Conservation (phyloP, 164 flowering plant genomes). For the Piper longum region DNA sequence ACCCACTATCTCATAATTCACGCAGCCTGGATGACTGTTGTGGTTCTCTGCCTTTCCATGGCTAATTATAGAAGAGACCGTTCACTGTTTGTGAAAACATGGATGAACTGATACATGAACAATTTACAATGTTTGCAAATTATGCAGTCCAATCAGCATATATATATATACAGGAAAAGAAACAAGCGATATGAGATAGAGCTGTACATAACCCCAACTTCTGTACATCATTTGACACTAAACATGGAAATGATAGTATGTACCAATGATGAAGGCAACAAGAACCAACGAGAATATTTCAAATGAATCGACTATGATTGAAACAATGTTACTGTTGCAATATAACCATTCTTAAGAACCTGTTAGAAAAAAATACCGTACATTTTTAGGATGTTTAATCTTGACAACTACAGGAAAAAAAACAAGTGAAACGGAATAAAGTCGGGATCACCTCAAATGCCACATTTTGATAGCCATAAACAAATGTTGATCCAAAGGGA, state of each 20-base stretch:
- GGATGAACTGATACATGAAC: neutral
- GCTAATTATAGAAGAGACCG: too few relatives aligned
- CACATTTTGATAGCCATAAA: slow-evolving; percentile 86
- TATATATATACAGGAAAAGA: neutral
- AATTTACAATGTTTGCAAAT: neutral
- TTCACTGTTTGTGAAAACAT: too few relatives aligned
- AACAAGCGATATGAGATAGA: neutral
- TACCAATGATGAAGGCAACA: neutral
- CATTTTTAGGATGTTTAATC: slow-evolving; percentile 4
- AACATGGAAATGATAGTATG: neutral
- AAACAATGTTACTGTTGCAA: slow-evolving; percentile 88
- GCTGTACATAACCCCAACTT: neutral
- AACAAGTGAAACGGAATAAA: neutral
- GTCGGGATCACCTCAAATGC: slow-evolving; percentile 66
- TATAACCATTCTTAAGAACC: slow-evolving; percentile 95
- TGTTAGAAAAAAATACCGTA: slow-evolving; percentile 10
- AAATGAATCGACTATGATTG: slow-evolving; percentile 31
- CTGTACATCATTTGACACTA: neutral
- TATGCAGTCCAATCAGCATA: neutral
- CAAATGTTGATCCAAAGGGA: slow-evolving; percentile 94
- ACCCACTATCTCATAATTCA: too few relatives aligned
- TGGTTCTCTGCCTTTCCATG: too few relatives aligned
- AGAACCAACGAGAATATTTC: slow-evolving; percentile 7
- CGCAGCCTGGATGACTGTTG: too few relatives aligned
- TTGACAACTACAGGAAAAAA: neutral